A percentile compares a stretch with the other conserved stretches of the same genome.
phyloP scores from a whole-genome alignment of 768 basidiomycete genomes.

The Lactarius sp. region DNA sequence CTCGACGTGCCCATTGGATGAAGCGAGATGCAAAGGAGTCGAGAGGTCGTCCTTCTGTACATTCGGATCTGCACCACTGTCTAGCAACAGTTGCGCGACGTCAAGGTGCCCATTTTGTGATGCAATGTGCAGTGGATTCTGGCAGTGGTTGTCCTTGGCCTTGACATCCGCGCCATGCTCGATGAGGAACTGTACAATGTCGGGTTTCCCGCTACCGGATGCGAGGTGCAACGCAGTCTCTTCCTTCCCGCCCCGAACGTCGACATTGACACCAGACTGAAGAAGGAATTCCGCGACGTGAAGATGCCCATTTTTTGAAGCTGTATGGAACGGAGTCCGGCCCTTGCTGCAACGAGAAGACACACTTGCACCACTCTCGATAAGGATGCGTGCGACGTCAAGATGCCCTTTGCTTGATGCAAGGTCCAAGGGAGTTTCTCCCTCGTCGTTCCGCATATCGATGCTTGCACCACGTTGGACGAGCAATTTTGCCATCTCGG shows the following conservation, averaged over 20 bases:
- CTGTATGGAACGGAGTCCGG: slow-evolving; percentile 4
- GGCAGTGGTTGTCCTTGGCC: neutral
- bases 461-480: neutral
- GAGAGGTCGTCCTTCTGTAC: neutral
- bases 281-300: slow-evolving; percentile 4
- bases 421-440: too few relatives aligned
- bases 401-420: neutral
- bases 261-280: neutral
- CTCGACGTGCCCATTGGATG: too few relatives aligned
- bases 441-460: too few relatives aligned
- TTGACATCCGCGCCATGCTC: neutral
- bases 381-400: neutral
- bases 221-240: neutral
- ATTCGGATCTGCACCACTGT: neutral
- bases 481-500: neutral
- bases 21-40: too few relatives aligned
- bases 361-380: neutral
- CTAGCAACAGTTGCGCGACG: slow-evolving; percentile 1
- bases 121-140: neutral
- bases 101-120: neutral
- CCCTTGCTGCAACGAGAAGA: neutral
- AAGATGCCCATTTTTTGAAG: slow-evolving; percentile 1
- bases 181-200: slow-evolving; percentile 6
- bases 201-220: neutral
- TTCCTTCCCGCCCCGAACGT: neutral